Conservation (phyloP, 257 asterid species). For the Solanum gandarillasii region DNA sequence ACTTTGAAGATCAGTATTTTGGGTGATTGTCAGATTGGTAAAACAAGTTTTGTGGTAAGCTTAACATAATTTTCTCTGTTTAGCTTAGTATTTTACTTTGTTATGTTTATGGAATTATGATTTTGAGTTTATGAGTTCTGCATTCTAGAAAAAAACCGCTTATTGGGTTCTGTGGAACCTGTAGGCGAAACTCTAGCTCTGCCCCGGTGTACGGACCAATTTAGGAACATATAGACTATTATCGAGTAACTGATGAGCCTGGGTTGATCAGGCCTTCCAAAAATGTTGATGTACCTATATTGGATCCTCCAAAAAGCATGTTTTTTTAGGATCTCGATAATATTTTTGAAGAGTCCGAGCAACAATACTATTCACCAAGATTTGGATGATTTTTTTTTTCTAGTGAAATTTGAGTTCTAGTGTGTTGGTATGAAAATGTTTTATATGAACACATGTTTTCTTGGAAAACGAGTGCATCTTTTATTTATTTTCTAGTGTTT, state of each 20-base stretch:
- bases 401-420: neutral
- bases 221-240: neutral
- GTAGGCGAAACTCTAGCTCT: neutral
- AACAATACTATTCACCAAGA: neutral
- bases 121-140: neutral
- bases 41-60: conserved; percentile 75
- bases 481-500: too few species aligned
- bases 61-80: neutral
- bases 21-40: conserved; percentile 92
- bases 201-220: neutral
- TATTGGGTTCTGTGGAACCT: neutral
- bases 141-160: neutral
- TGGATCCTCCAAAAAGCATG: neutral
- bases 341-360: neutral
- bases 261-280: neutral
- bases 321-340: neutral
- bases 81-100: neutral
- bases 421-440: neutral
- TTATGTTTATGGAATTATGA: neutral
- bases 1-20: conserved; percentile 70
- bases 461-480: neutral
- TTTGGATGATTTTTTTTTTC: neutral
- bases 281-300: fast-evolving
- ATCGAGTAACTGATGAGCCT: neutral
- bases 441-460: neutral